Percentiles rank a stretch among this genome's conserved stretches.
Evolutionary conservation across 2,329 filamentous ascomycete species (phyloP).

Genomic region (Onygenales sp.): DNA sequence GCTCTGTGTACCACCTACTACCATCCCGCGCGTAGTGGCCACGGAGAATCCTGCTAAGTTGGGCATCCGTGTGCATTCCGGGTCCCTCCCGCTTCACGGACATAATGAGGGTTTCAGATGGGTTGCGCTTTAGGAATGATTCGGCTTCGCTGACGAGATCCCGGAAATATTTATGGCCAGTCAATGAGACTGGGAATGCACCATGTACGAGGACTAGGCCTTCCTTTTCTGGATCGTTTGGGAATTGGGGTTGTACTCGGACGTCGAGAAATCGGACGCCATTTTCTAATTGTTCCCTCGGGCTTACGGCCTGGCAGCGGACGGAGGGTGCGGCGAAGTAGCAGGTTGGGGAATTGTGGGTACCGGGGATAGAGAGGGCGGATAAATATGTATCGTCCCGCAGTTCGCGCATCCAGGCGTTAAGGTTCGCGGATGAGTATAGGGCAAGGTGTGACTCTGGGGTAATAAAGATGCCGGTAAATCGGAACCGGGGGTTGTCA

Average conservation of each 20-base stretch:
- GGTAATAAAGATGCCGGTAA: slow-evolving; percentile 59
- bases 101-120: slow-evolving; percentile 73
- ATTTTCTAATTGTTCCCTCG: slow-evolving; percentile 71
- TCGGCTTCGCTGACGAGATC: slow-evolving; percentile 63
- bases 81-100: slow-evolving; percentile 86
- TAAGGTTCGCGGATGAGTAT: slow-evolving; percentile 59
- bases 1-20: slow-evolving; percentile 67
- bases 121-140: slow-evolving; percentile 66
- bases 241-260: slow-evolving; percentile 59
- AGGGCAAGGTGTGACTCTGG: slow-evolving; percentile 48
- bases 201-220: slow-evolving; percentile 77
- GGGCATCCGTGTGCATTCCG: slow-evolving; percentile 67
- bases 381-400: slow-evolving; percentile 64
- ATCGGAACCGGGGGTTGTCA: slow-evolving; percentile 43
- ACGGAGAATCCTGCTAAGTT: slow-evolving; percentile 65
- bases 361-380: slow-evolving; percentile 81
- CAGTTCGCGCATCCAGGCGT: slow-evolving; percentile 73
- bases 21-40: slow-evolving; percentile 55
- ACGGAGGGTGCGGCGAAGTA: slow-evolving; percentile 82
- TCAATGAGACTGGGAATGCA: slow-evolving; percentile 78
- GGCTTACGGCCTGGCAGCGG: slow-evolving; percentile 75
- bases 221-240: slow-evolving; percentile 50
- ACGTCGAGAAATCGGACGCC: slow-evolving; percentile 94
- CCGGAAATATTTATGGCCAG: slow-evolving; percentile 68
- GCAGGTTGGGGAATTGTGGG: slow-evolving; percentile 86